These are phyloP conservation scores for Lophium mytilinum DNA, from an alignment of 495 filamentous ascomycete genomes.

Conservation along the genomic window DNA sequence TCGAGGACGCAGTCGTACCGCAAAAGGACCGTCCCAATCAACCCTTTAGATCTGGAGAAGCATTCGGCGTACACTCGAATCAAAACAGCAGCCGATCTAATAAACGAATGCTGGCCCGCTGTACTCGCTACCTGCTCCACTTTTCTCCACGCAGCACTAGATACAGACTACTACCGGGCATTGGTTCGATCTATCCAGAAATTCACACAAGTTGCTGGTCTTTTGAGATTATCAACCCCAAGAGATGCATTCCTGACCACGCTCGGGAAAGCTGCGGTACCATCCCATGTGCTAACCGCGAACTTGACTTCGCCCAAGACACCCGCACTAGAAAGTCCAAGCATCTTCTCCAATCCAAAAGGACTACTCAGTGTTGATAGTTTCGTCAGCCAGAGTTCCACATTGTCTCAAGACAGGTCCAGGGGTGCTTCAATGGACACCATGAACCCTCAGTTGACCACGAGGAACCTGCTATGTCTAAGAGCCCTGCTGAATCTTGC, in stretches of 20 bases:
- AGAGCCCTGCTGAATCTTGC: conserved; percentile 86
- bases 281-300: conserved; percentile 60
- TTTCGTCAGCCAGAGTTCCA: conserved; percentile 44
- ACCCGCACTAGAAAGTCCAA: conserved; percentile 40
- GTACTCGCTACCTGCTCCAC: conserved; percentile 89
- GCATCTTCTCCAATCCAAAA: conserved; percentile 54
- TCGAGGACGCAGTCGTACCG: conserved; percentile 34
- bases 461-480: conserved; percentile 81
- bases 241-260: conserved; percentile 93
- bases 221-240: conserved; percentile 74
- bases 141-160: conserved; percentile 82
- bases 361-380: conserved; percentile 59
- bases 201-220: conserved; percentile 86
- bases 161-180: conserved; percentile 89
- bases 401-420: conserved; percentile 40
- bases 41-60: conserved; percentile 64
- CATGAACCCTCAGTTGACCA: conserved; percentile 56
- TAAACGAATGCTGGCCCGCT: conserved; percentile 92
- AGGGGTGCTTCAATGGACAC: conserved; percentile 47
- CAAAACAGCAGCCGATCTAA: conserved; percentile 65
- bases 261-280: conserved; percentile 84
- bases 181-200: conserved; percentile 94
- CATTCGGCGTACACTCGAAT: conserved; percentile 65
- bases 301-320: conserved; percentile 42
- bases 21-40: conserved; percentile 56